Evolutionary conservation across 2,329 filamentous ascomycete genomes (phyloP).

Genomic region (Curvularia spicifera): DNA sequence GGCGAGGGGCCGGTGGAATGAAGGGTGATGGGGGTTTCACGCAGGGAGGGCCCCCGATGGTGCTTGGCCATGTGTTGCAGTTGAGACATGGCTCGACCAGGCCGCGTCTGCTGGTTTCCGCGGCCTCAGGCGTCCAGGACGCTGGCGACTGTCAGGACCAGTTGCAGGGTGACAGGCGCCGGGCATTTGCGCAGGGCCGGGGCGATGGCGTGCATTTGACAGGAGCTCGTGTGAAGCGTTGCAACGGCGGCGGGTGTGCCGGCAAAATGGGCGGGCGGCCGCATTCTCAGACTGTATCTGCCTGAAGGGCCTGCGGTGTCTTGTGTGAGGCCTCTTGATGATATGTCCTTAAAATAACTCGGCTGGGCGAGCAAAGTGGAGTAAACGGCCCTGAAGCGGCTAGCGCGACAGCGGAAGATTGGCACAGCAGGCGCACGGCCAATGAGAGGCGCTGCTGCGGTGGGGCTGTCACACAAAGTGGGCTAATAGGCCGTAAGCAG

Average conservation of each 20-base stretch:
- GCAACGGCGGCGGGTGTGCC: not conserved
- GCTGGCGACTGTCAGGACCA: not conserved
- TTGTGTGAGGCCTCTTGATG: not conserved
- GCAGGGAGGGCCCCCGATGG: conserved; percentile 6
- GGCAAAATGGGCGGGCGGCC: too few species aligned
- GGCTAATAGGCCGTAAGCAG: conserved; percentile 21
- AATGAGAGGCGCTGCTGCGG: conserved; percentile 13
- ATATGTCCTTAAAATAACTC: conserved; percentile 44
- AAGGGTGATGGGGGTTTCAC: conserved; percentile 6
- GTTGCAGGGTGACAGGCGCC: not conserved
- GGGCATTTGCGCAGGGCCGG: too few species aligned
- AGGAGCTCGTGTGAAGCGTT: not conserved
- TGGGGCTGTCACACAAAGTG: conserved; percentile 14
- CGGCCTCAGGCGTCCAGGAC: not conserved
- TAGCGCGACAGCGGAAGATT: conserved; percentile 11
- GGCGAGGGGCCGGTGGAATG: conserved; percentile 10
- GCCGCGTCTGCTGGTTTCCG: not conserved
- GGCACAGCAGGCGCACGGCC: conserved; percentile 16
- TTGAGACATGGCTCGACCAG: conserved; percentile 22
- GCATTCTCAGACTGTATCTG: not conserved
- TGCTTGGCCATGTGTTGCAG: conserved; percentile 23
- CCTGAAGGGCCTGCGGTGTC: not conserved
- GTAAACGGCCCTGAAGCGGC: conserved; percentile 13
- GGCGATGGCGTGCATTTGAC: not conserved
- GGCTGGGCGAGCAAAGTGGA: conserved; percentile 19